Percentiles rank a stretch among this genome's conserved stretches.
Evolutionary conservation across 2,329 filamentous ascomycete species (phyloP).

Genomic region (Scedosporium aurantiacum): DNA sequence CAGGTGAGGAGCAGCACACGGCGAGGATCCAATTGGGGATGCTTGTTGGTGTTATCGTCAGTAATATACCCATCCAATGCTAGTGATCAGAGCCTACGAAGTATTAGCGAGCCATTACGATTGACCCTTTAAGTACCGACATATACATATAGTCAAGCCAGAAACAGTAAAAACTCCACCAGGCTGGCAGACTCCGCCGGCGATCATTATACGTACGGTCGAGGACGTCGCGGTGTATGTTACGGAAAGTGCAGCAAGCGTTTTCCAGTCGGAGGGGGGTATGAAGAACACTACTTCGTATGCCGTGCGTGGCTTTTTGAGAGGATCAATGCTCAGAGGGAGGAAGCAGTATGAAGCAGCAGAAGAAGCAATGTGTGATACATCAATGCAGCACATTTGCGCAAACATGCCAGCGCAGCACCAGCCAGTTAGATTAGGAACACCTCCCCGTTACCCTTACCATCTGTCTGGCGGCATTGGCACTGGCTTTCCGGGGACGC

Average conservation of each 20-base stretch:
- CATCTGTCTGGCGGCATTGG: neutral
- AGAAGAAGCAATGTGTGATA: neutral
- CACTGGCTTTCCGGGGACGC: neutral
- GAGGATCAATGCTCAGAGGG: neutral
- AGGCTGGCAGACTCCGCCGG: neutral
- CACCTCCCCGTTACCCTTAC: neutral
- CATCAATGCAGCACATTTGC: neutral
- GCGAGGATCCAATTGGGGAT: neutral
- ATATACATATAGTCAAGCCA: neutral
- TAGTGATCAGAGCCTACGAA: too few species aligned
- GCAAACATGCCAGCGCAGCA: neutral
- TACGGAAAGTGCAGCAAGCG: neutral
- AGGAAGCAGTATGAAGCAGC: neutral
- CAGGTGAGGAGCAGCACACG: neutral
- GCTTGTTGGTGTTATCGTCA: too few species aligned
- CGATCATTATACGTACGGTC: neutral
- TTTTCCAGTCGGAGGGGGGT: neutral
- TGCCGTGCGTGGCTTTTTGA: neutral
- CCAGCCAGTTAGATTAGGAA: neutral
- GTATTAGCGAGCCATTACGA: too few species aligned
- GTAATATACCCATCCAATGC: too few species aligned
- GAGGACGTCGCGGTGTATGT: neutral
- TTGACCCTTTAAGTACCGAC: too few species aligned
- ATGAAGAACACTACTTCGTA: neutral
- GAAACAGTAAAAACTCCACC: neutral